Evolutionary conservation across 352 stramenopile species (phyloP).

Genomic region (Lagenidium giganteum): DNA sequence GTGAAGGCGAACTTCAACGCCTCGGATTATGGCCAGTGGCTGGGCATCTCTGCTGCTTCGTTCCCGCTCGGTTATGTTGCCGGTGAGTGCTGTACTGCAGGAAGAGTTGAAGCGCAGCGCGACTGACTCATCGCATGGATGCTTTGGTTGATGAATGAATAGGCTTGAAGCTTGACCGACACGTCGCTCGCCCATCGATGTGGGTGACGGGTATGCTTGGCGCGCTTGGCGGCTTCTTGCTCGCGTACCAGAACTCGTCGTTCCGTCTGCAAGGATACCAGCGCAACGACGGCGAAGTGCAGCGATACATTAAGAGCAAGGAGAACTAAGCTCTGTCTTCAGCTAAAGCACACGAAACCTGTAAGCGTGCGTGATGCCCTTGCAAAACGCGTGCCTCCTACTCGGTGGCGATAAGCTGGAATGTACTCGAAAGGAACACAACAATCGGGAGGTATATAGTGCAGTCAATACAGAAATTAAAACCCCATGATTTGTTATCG

Average conservation of each 20-base stretch:
- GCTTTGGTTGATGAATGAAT: background rate
- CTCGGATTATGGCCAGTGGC: constrained; percentile 46
- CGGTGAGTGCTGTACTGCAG: constrained; percentile 32
- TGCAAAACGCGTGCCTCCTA: too few species aligned
- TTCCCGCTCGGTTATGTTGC: constrained; percentile 63
- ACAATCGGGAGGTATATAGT: too few species aligned
- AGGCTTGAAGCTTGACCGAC: constrained; percentile 47
- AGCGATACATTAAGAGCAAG: constrained; percentile 31
- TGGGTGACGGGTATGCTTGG: constrained; percentile 53
- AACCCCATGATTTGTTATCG: too few species aligned
- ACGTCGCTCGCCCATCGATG: constrained; percentile 52
- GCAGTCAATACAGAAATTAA: too few species aligned
- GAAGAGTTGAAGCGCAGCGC: too few species aligned
- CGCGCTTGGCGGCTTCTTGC: constrained; percentile 54
- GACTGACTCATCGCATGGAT: background rate
- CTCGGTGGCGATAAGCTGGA: too few species aligned
- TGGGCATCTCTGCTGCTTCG: constrained; percentile 39
- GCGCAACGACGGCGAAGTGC: constrained; percentile 38
- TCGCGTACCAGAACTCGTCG: constrained; percentile 63
- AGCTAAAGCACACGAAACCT: too few species aligned
- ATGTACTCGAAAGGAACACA: too few species aligned
- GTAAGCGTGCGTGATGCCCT: too few species aligned
- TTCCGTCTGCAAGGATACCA: constrained; percentile 63
- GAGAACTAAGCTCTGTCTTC: too few species aligned
- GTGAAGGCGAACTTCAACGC: constrained; percentile 46